Evolutionary conservation across 495 filamentous ascomycete genomes (phyloP), one percentile per base, ranked within the genome.

Genomic region (Tuber borchii): DNA sequence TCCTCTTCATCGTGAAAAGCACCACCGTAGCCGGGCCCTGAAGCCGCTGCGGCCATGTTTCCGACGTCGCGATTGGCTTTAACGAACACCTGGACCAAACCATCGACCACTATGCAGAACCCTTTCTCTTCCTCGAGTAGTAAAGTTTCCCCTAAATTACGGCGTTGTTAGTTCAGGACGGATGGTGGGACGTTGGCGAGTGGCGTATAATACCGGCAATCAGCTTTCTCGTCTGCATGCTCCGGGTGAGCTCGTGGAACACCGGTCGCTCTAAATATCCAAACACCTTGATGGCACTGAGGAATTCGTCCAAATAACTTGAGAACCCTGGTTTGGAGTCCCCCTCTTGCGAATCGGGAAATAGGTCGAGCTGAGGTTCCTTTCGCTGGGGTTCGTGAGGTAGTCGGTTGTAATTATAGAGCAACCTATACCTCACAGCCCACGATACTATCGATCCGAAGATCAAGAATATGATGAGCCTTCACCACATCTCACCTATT

Each of bases 201-300:
- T 6, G 45, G 22, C 3, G 26, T 10, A 26, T 68, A 71, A 74
- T 45, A 74, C 81, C 95, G 26, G 95, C 95, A 75, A 98, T 94
- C 65, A 99, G 85, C 85, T 97, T 98, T 80, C 93, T 87, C 8
- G 95, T 98, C 85, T 98, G 95, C 95, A 99, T 98, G 44, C 93
- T 97, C 76, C 95, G 88, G 2, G 95, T 98, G 79, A 99, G 88
- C 83, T 99, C 95, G 83, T 99, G 95, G 83, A 98, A 99, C 20
- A 99, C 95, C 2, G 95, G 93, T 31, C 95, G 89, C 83, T 99
- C 95, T 69, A 99, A 87, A 83, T 98, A 99, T 3, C 95, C 95
- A 85, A 99, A 99, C 68, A 99, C 94, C 82, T 97, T 98, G 83
- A 99, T 98, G n/a, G 95, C 95, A 84, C 93, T 97, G 20, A 99